Percentiles rank a stretch among this genome's conserved stretches.
Evolutionary conservation across 1,139 yeast genomes (phyloP).

Genomic region (Saccharomyces pastorianus): DNA sequence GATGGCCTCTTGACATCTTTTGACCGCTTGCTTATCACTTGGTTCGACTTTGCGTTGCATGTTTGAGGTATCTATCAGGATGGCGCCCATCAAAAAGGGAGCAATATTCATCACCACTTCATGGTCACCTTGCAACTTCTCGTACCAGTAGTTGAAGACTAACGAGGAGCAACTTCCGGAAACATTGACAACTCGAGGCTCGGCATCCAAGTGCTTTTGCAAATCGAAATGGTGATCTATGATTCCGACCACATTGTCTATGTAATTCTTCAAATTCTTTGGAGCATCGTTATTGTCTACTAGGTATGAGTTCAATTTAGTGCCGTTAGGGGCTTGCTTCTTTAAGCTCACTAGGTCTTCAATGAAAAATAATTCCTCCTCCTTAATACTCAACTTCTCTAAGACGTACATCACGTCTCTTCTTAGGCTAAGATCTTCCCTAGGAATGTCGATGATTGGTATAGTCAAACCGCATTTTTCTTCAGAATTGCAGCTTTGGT

Average conservation of each 20-base stretch:
- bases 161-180: slow-evolving; percentile 77
- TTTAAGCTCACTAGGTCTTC: slow-evolving; percentile 47
- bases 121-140: slow-evolving; percentile 22
- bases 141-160: slow-evolving; percentile 56
- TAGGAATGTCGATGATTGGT: slow-evolving; percentile 70
- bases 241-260: slow-evolving; percentile 45
- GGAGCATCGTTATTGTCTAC: slow-evolving; percentile 84
- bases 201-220: slow-evolving; percentile 34
- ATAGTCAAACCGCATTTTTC: slow-evolving; percentile 19
- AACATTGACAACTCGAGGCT: slow-evolving; percentile 53
- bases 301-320: slow-evolving; percentile 40
- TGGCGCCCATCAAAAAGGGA: slow-evolving; percentile 54
- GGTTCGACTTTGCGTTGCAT: slow-evolving; percentile 50
- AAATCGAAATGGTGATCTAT: slow-evolving; percentile 88
- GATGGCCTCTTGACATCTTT: slow-evolving; percentile 29
- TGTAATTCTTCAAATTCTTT: slow-evolving; percentile 36
- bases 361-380: slow-evolving; percentile 47
- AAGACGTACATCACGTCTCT: slow-evolving; percentile 61
- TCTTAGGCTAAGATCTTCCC: slow-evolving; percentile 56
- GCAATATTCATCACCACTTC: slow-evolving; percentile 34
- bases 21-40: slow-evolving; percentile 44
- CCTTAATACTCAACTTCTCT: slow-evolving; percentile 39
- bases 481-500: slow-evolving; percentile 19
- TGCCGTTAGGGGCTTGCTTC: slow-evolving; percentile 12
- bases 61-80: slow-evolving; percentile 63